Evolutionary conservation across 2,329 filamentous ascomycete genomes (phyloP).

Genomic region (Ophiostoma novo-ulmi): DNA sequence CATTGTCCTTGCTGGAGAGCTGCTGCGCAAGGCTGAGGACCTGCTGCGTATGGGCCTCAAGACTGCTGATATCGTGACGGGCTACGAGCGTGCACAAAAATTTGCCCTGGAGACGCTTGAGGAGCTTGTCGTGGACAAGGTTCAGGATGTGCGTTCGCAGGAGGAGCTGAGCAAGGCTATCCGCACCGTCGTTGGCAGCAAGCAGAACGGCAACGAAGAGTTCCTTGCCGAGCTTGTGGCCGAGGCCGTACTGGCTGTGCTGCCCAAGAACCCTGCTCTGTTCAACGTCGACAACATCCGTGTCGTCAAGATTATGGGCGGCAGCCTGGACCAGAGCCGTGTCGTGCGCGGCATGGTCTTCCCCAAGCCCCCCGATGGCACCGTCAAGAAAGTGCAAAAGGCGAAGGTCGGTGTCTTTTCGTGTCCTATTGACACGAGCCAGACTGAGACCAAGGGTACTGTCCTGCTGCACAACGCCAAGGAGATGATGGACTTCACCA

Average conservation of each 20-base stretch:
- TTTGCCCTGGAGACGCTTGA: slow-evolving; percentile 82
- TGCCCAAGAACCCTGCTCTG: slow-evolving; percentile 90
- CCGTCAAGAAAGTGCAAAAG: slow-evolving; percentile 81
- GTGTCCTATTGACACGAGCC: slow-evolving; percentile 88
- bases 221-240: slow-evolving; percentile 81
- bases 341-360: slow-evolving; percentile 99
- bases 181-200: slow-evolving; percentile 89
- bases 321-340: slow-evolving; percentile 85
- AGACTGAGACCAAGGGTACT: slow-evolving; percentile 98
- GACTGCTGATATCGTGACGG: slow-evolving; percentile 93
- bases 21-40: slow-evolving; percentile 95
- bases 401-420: slow-evolving; percentile 97
- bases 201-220: slow-evolving; percentile 92
- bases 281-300: slow-evolving; percentile 99
- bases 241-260: slow-evolving; percentile 75
- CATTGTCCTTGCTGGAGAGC: slow-evolving; percentile 89
- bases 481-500: slow-evolving; percentile 98
- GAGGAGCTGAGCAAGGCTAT: slow-evolving; percentile 90
- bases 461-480: slow-evolving; percentile 94
- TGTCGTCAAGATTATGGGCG: slow-evolving; percentile 99
- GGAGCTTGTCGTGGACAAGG: slow-evolving; percentile 84
- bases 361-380: slow-evolving; percentile 86
- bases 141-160: slow-evolving; percentile 74
- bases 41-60: slow-evolving; percentile 94
- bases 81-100: slow-evolving; percentile 90